Base-by-base conservation (phyloP, 2,329 filamentous ascomycete genomes). In the Fonsecaea multimorphosa region DNA sequence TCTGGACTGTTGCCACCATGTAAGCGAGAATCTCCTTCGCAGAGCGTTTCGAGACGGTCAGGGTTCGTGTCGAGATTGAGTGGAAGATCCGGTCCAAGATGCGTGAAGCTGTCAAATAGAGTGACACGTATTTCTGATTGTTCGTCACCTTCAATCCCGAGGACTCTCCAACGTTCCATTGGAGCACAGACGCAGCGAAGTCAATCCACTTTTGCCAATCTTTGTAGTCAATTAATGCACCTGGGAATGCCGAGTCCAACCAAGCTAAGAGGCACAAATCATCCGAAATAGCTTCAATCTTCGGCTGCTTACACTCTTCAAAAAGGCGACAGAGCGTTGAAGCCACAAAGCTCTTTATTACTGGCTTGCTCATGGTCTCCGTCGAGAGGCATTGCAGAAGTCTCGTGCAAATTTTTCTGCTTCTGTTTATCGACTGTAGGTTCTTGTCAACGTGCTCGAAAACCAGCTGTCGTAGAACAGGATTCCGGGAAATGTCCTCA, bases 121-220 rank as follows among this genome's bases (percentile, higher is more conserved):
- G 58, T n/a, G 14, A 34, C 46, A 34, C n/a, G 12, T 36, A 32
- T 16, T n/a, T 53, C 8, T 44, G 27, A 11, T 27, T n/a, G 22
- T 52, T 52, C n/a, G 31, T 52, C n/a, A 27, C 1, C 14, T 22
- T n/a, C 3, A 27, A 3, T 53, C 24, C 29, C 9, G 32, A 51
- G 6, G 19, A 12, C 7, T 19, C 38, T 58, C 24, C 38, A 22
- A 22, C 11, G 22, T 51, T 53, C n/a, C 31, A 38, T 16, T 53
- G 27, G 32, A 60, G 36, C 6, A 46, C 31, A 34, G 1, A 19
- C 12, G 14, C 44, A 19, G 62, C 61, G 24, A 67, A 24, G 16
- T 56, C 36, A 22, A 59, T 27, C 67, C 67, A 69, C 8, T 19
- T 27, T 6, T n/a, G 53, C 65, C 65, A 69, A 31, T 67, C 58